Evolutionary conservation across 495 filamentous ascomycete species (phyloP), one percentile per base, ranked within the genome.

Genomic region (Apiosordaria backusii): DNA sequence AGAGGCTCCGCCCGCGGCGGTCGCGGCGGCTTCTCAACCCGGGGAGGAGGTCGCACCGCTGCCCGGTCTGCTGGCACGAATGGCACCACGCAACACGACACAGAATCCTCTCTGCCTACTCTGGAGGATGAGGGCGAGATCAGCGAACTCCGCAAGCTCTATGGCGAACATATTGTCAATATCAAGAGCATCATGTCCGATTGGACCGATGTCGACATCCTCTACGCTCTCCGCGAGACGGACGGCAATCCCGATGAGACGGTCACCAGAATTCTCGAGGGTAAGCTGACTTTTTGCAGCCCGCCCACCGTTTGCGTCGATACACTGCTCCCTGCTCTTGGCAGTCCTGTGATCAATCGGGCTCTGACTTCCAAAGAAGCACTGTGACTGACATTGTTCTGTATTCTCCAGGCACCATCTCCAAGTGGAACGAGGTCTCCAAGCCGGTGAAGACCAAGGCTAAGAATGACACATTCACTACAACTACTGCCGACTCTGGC

Each of bases 371-470:
- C 6, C 7, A 16, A 7, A 50, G 6, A 50, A 2, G 24, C 15
- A 0, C 15, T 1, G 29, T 16, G 18, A 60, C 71, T 68, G 52
- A 67, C 63, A 13, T 63, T 24, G 4, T 25, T 21, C 19, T 69
- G 57, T 21, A 25, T 61, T 40, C 52, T 50, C 55, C 72, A 97
- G 94, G 94, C 69, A 88, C 88, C 64, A 90, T 97, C 70, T 87
- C 92, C 67, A 92, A 94, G 83, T 99, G 96, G 90, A 91, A 89
- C 67, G 92, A 97, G 79, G 93, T 98, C 73, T 92, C 94, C 80
- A 97, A 96, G 84, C 89, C 89, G 77, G 89, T 88, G 74, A 91
- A 92, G 78, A 91, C 94, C 61, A 99, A 97, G 84, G 80, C 84
- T 65, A 93, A 96, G 81, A 90, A 95, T 64, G 74, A 83, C 45